These are phyloP conservation scores for Theobroma grandiflorum DNA, from an alignment of 441 rosid species.

Conservation along the genomic window DNA sequence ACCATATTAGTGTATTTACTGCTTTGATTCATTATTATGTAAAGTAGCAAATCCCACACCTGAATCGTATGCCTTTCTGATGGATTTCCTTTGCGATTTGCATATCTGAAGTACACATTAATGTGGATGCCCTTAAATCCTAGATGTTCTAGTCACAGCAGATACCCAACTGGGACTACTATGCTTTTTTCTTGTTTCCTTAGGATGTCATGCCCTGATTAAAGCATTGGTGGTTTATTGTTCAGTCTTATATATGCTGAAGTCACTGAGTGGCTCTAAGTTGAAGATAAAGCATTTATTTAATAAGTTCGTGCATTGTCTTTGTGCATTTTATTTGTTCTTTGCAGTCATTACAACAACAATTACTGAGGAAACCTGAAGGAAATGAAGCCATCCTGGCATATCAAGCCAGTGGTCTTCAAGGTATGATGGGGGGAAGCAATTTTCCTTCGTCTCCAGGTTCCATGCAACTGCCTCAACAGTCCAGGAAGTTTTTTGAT, in stretches of 20 bases:
- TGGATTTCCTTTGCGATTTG: slow-evolving; percentile 10
- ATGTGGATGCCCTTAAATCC: slow-evolving; percentile 13
- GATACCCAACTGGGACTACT: slow-evolving; percentile 4
- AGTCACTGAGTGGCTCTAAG: not conserved
- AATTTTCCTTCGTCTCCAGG: slow-evolving; percentile 69
- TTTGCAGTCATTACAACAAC: slow-evolving; percentile 70
- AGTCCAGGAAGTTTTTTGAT: slow-evolving; percentile 83
- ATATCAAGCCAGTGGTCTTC: slow-evolving; percentile 80
- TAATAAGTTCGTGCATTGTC: not conserved
- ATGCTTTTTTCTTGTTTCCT: slow-evolving; percentile 12
- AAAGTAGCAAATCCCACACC: slow-evolving; percentile 1
- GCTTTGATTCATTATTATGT: slow-evolving; percentile 13
- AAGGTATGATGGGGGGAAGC: slow-evolving; percentile 81
- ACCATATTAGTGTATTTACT: not conserved
- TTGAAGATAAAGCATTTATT: not conserved
- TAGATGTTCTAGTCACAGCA: slow-evolving; percentile 13
- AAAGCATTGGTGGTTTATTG: not conserved
- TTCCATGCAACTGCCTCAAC: slow-evolving; percentile 87
- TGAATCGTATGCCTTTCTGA: slow-evolving; percentile 7
- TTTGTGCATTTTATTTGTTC: slow-evolving; percentile 25
- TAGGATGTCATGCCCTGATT: not conserved
- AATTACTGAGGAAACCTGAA: slow-evolving; percentile 75
- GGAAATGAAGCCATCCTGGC: slow-evolving; percentile 81
- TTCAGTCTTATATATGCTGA: not conserved
- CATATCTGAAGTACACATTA: slow-evolving; percentile 1